These are phyloP conservation scores for Torulaspora pretoriensis DNA, from an alignment of 1,139 yeast species.

Conservation along the genomic window DNA sequence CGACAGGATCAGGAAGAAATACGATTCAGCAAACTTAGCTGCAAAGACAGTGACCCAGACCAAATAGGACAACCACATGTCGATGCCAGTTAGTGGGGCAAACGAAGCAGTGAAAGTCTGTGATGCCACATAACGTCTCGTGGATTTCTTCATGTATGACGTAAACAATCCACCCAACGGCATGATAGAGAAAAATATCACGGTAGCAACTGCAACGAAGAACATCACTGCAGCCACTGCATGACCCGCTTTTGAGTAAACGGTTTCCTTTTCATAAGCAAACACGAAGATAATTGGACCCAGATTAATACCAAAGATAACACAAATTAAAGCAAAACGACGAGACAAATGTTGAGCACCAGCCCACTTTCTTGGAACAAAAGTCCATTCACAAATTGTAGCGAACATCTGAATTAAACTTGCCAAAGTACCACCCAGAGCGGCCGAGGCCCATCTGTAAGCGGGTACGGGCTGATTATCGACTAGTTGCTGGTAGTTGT, in stretches of 20 bases:
- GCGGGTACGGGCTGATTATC: conserved; percentile 85
- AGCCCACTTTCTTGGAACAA: conserved; percentile 98
- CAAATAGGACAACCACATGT: conserved; percentile 94
- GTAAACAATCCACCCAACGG: conserved; percentile 97
- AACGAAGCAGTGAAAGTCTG: conserved; percentile 96
- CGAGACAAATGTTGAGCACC: conserved; percentile 97
- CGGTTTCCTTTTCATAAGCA: conserved; percentile 69
- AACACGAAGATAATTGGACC: conserved; percentile 86
- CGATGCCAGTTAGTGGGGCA: conserved; percentile 74
- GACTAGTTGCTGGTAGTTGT: conserved; percentile 73
- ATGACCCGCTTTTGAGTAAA: conserved; percentile 68
- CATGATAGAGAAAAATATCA: conserved; percentile 85
- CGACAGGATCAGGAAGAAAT: conserved; percentile 85
- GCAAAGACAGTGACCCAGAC: conserved; percentile 85
- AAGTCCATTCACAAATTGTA: conserved; percentile 89
- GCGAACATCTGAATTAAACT: conserved; percentile 77
- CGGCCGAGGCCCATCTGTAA: conserved; percentile 87
- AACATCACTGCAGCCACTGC: conserved; percentile 85
- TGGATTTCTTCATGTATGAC: conserved; percentile 80
- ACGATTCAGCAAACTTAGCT: conserved; percentile 86
- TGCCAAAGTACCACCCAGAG: conserved; percentile 90
- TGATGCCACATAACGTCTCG: conserved; percentile 87
- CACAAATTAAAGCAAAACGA: conserved; percentile 70
- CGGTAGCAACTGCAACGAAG: conserved; percentile 79
- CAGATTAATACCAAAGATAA: conserved; percentile 66